Percentiles rank a stretch among this genome's conserved stretches.
phyloP scores from a whole-genome alignment of 1,284 basidiomycete species.

The Tilletia setariae region DNA sequence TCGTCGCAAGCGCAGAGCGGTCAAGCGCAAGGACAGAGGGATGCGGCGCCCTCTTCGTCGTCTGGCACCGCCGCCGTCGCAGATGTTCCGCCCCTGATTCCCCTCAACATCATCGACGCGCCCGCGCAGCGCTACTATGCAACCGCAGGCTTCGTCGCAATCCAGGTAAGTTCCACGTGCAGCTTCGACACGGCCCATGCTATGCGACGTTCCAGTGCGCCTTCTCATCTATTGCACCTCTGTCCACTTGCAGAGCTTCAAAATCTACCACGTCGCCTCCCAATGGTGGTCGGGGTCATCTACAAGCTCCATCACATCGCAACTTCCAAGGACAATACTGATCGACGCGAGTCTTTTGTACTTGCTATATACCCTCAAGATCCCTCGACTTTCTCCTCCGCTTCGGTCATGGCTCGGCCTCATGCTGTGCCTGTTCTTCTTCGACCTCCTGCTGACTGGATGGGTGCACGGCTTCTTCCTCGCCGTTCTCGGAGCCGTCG shows the following conservation, averaged over 20 bases:
- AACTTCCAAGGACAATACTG: constrained; percentile 19
- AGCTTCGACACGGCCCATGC: too few relatives aligned
- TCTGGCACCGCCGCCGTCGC: not conserved
- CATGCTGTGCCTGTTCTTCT: constrained; percentile 26
- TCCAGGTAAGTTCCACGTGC: constrained; percentile 58
- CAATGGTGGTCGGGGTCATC: not conserved
- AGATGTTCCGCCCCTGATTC: constrained; percentile 44
- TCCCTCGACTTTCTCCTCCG: not conserved
- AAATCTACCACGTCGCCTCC: not conserved
- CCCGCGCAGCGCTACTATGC: constrained; percentile 61
- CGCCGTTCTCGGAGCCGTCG: constrained; percentile 19
- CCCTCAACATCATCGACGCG: constrained; percentile 53
- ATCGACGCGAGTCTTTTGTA: constrained; percentile 24
- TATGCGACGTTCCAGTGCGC: not conserved
- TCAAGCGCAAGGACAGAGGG: not conserved
- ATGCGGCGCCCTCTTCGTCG: not conserved
- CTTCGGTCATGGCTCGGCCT: constrained; percentile 16
- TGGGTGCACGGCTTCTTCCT: constrained; percentile 24
- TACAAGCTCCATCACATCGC: constrained; percentile 13
- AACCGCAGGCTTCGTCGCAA: constrained; percentile 57
- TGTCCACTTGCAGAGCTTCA: constrained; percentile 13
- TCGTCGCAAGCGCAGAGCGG: not conserved
- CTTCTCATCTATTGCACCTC: not conserved
- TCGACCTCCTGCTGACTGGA: constrained; percentile 32
- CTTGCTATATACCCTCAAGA: constrained; percentile 25